Evolutionary conservation across 129 eudicot genomes (phyloP).

Genomic region (Chrysanthemum seticuspe): DNA sequence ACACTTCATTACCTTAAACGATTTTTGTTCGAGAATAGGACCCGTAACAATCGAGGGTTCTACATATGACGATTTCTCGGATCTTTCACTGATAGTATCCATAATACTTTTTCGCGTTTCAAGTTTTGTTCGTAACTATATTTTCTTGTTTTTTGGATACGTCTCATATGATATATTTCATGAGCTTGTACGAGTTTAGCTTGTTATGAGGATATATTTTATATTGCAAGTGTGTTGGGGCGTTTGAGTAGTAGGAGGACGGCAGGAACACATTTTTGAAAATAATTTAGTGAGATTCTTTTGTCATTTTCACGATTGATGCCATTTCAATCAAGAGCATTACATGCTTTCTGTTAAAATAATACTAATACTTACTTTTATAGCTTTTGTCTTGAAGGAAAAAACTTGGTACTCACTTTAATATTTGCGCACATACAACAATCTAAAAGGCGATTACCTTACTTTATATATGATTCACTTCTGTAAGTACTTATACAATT

Average conservation of each 20-base stretch:
- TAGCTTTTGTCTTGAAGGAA: background rate
- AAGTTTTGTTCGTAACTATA: background rate
- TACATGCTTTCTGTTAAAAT: background rate
- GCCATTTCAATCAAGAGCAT: constrained; percentile 23
- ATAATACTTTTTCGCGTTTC: constrained; percentile 5
- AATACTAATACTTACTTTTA: background rate
- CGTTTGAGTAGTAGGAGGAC: constrained; percentile 25
- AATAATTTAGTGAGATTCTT: constrained; percentile 8
- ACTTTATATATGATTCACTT: too few species aligned
- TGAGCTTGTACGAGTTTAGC: background rate
- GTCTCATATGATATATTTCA: constrained; percentile 4
- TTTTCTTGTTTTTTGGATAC: background rate
- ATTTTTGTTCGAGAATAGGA: constrained; percentile 23
- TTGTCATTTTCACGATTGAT: constrained; percentile 13
- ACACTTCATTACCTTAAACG: constrained; percentile 30
- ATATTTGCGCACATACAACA: too few species aligned
- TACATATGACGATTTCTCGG: constrained; percentile 32
- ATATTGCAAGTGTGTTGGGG: constrained; percentile 20
- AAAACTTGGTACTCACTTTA: background rate
- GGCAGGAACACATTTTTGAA: constrained; percentile 25
- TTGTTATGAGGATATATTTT: constrained; percentile 12
- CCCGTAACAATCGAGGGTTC: constrained; percentile 41
- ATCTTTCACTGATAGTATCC: constrained; percentile 30
- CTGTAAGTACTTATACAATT: too few species aligned
- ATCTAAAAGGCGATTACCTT: too few species aligned